Evolutionary conservation across 129 eudicot species (phyloP).

Genomic region (Glebionis coronaria): DNA sequence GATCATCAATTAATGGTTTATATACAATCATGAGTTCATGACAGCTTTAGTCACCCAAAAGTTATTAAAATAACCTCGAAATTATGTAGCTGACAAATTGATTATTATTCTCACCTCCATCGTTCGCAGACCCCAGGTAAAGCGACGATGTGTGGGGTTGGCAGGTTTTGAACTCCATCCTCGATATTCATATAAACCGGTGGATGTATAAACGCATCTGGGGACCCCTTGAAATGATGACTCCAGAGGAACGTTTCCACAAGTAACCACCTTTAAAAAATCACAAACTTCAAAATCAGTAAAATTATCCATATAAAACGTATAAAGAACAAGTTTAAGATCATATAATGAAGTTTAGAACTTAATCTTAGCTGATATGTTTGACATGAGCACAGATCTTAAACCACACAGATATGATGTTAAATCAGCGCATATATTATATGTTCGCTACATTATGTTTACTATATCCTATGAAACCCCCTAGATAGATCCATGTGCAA

Average conservation of each 20-base stretch:
- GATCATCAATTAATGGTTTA: slow-evolving; percentile 13
- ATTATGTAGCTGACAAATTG: not conserved
- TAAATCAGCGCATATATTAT: no score
- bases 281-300: slow-evolving; percentile 15
- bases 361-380: not conserved
- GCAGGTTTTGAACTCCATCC: slow-evolving; percentile 77
- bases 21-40: slow-evolving; percentile 13
- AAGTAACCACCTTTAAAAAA: slow-evolving; percentile 60
- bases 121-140: slow-evolving; percentile 69
- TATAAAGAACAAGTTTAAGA: slow-evolving; percentile 2
- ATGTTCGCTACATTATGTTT: no score
- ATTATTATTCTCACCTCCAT: slow-evolving; percentile 49
- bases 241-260: slow-evolving; percentile 67
- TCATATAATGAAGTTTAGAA: not conserved
- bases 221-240: slow-evolving; percentile 66
- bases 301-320: not conserved
- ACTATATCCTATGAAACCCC: no score
- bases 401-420: no score
- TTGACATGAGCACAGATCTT: not conserved
- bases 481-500: no score
- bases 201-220: slow-evolving; percentile 70
- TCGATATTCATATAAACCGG: slow-evolving; percentile 63
- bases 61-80: not conserved
- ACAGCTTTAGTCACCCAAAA: not conserved
- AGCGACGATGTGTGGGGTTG: slow-evolving; percentile 63